These are phyloP conservation scores for Xylaria flabelliformis DNA, from an alignment of 495 filamentous ascomycete genomes.

Conservation along the genomic window DNA sequence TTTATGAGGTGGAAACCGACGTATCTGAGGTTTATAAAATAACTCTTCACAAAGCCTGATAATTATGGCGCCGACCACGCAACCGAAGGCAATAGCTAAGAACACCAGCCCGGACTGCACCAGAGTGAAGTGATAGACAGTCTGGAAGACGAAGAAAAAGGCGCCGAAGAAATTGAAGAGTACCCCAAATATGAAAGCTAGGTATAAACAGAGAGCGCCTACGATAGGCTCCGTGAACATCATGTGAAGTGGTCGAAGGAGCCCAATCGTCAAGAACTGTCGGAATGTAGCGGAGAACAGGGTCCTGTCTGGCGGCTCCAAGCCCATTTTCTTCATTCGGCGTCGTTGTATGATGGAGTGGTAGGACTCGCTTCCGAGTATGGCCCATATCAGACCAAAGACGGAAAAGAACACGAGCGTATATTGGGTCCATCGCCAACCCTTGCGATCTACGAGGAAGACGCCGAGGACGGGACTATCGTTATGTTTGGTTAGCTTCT, in stretches of 20 bases:
- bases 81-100: conserved; percentile 63
- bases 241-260: conserved; percentile 69
- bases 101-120: conserved; percentile 65
- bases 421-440: conserved; percentile 67
- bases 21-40: conserved; percentile 46
- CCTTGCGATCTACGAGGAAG: conserved; percentile 63
- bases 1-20: conserved; percentile 37
- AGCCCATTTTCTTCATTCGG: conserved; percentile 53
- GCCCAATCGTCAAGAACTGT: conserved; percentile 60
- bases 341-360: conserved; percentile 64
- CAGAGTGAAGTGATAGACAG: conserved; percentile 56
- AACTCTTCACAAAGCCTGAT: conserved; percentile 52
- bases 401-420: conserved; percentile 49
- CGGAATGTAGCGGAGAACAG: conserved; percentile 47
- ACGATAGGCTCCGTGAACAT: conserved; percentile 71
- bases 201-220: conserved; percentile 64
- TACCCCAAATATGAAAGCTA: conserved; percentile 66
- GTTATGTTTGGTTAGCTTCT: conserved; percentile 9
- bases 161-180: conserved; percentile 73
- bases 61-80: conserved; percentile 54
- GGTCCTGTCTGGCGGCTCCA: conserved; percentile 43
- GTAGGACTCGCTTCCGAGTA: conserved; percentile 65
- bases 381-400: conserved; percentile 53
- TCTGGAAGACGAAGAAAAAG: conserved; percentile 60
- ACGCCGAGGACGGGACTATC: conserved; percentile 65